Evolutionary conservation across 306 rosid species (phyloP), one percentile per base, ranked within the genome.

Genomic region (Quercus suber): DNA sequence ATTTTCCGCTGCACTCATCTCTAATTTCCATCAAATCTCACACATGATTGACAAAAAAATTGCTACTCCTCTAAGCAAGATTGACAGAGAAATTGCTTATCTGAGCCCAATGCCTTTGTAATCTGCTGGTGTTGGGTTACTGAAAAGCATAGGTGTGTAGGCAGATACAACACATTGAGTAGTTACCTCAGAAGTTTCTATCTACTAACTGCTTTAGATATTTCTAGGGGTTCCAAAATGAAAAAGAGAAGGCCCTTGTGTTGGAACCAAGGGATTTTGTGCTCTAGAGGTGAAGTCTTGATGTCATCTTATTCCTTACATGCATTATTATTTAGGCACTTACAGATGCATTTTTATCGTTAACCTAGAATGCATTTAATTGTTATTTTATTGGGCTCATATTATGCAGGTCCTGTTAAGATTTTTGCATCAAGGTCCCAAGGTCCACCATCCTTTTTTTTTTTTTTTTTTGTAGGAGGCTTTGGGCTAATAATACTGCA

Each of bases 181-280:
- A 43, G 51, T 73, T 69, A 55, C 63, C 61, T n/a, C 15, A 75
- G n/a, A 52, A 21, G 30, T 68, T 41, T 55, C 55, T 69, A 63
- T 71, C 51, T 65, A 74, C 10, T 45, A 21, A 55, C 33, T 5
- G 13, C 35, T 73, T 75, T 23, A 69, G 82, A 71, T 71, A 13
- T 20, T 74, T 23, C 45, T 85, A 91, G 92, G 89, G 28, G 82
- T 59, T 82, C 86, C 86, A 71, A 91, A 89, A 52, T 78, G 52
- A 23, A 89, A 87, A 76, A 84, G 80, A 86, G 97, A 89, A 72
- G 93, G 93, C 73, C 80, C 89, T 71, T 91, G 92, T 73, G 90
- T 83, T 74, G 92, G 97, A 85, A 89, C 97, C 41, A 91, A 89
- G 81, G 92, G 93, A 59, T 91, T 88, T 82, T 88, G 97, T 55